phyloP scores from a whole-genome alignment of 2,329 filamentous ascomycete species.

The Cadophora malorum region DNA sequence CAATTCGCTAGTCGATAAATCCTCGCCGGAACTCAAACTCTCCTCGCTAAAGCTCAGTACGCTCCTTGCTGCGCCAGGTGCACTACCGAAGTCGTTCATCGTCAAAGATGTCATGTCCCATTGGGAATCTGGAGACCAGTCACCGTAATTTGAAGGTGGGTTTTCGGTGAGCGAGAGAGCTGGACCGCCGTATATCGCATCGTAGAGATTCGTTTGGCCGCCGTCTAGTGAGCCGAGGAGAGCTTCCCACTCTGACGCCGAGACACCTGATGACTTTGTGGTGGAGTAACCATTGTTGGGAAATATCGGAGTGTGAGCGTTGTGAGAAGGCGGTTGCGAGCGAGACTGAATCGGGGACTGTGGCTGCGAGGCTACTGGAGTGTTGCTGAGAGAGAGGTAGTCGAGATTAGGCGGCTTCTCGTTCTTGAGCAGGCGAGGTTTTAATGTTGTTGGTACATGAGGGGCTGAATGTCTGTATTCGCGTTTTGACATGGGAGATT shows the following conservation, averaged over 20 bases:
- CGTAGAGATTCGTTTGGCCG: conserved; percentile 82
- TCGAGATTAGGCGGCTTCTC: conserved; percentile 58
- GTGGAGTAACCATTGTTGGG: conserved; percentile 46
- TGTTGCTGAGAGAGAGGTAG: conserved; percentile 61
- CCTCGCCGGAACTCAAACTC: conserved; percentile 60
- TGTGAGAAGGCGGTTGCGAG: conserved; percentile 48
- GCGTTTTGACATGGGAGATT: conserved; percentile 48
- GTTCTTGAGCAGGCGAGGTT: conserved; percentile 29
- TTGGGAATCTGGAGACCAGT: conserved; percentile 62
- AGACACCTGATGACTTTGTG: conserved; percentile 54
- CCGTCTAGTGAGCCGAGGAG: conserved; percentile 81
- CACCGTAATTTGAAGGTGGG: conserved; percentile 39
- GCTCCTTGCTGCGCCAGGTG: conserved; percentile 53
- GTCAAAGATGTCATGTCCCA: conserved; percentile 53
- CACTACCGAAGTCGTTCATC: conserved; percentile 46
- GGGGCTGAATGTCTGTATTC: conserved; percentile 47
- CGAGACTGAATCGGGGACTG: conserved; percentile 51
- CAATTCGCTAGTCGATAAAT: conserved; percentile 43
- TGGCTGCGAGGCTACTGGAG: conserved; percentile 54
- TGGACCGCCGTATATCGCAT: conserved; percentile 78
- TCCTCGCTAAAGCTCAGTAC: conserved; percentile 66
- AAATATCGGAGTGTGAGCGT: conserved; percentile 45
- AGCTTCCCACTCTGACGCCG: conserved; percentile 80
- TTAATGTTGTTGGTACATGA: conserved; percentile 33
- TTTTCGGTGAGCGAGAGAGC: conserved; percentile 42